phyloP scores from a whole-genome alignment of 164 flowering plant species.

The Brasenia schreberi region DNA sequence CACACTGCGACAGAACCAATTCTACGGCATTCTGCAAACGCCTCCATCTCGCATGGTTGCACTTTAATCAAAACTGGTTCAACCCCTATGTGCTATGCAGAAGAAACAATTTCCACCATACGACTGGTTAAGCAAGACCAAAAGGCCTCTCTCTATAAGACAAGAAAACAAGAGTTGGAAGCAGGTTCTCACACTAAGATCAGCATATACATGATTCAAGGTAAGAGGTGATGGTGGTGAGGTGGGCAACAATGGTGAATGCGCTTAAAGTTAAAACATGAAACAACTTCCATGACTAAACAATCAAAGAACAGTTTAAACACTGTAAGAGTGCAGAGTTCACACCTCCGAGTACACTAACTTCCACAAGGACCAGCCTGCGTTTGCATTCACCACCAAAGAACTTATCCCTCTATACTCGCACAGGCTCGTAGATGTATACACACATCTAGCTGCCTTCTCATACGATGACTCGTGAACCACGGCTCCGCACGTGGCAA shows the following conservation, averaged over 20 bases:
- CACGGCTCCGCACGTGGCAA: conserved; percentile 45
- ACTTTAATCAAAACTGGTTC: too few species aligned
- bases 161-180: too few species aligned
- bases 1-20: too few species aligned
- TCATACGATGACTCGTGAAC: conserved; percentile 61
- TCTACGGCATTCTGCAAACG: too few species aligned
- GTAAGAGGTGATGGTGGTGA: background rate
- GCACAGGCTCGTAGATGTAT: conserved; percentile 46
- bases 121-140: too few species aligned
- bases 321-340: background rate
- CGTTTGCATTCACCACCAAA: conserved; percentile 13
- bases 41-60: too few species aligned
- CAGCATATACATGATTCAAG: too few species aligned
- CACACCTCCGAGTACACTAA: conserved; percentile 45
- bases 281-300: background rate
- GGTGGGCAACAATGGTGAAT: background rate
- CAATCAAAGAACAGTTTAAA: background rate
- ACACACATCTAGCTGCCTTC: conserved; percentile 39
- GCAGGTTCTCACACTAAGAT: too few species aligned
- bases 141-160: too few species aligned
- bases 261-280: background rate
- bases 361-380: conserved; percentile 28
- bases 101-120: too few species aligned
- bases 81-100: too few species aligned
- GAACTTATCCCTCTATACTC: conserved; percentile 27